Evolutionary conservation across 352 stramenopile species (phyloP).

Genomic region (Globisporangium polare): DNA sequence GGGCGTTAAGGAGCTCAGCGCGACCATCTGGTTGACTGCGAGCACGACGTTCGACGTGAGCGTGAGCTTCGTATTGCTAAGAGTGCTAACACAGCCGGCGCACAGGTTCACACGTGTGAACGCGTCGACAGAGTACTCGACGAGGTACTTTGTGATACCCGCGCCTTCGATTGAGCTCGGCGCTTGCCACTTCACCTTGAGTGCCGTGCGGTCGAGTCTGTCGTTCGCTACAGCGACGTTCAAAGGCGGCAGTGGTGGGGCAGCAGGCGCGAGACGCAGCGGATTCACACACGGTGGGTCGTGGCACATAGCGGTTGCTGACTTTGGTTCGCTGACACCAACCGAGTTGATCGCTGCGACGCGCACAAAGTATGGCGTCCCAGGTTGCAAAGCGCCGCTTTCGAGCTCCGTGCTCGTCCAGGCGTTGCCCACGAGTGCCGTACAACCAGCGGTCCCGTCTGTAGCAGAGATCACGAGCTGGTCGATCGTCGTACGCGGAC

Average conservation of each 20-base stretch:
- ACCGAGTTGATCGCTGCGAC: conserved; percentile 87
- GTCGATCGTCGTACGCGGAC: conserved; percentile 20
- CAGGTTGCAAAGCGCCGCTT: conserved; percentile 70
- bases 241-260: conserved; percentile 65
- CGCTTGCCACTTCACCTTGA: conserved; percentile 87
- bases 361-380: conserved; percentile 87
- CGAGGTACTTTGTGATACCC: conserved; percentile 56
- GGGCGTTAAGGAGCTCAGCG: conserved; percentile 37
- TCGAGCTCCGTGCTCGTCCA: conserved; percentile 76
- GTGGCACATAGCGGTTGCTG: conserved; percentile 43
- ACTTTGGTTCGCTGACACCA: conserved; percentile 57
- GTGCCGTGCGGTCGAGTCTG: conserved; percentile 53
- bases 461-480: conserved; percentile 42
- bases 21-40: conserved; percentile 31
- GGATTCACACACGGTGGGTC: conserved; percentile 49
- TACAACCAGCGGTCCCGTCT: conserved; percentile 60
- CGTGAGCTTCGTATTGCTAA: conserved; percentile 35
- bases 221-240: conserved; percentile 85
- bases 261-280: conserved; percentile 41
- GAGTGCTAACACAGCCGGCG: conserved; percentile 34
- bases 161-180: conserved; percentile 65
- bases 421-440: conserved; percentile 40
- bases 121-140: conserved; percentile 81
- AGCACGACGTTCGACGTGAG: conserved; percentile 32
- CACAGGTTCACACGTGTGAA: conserved; percentile 46